A percentile compares a stretch with the other conserved stretches of the same genome.
phyloP scores from a whole-genome alignment of 2,329 filamentous ascomycete genomes.

The Boeremia exigua region DNA sequence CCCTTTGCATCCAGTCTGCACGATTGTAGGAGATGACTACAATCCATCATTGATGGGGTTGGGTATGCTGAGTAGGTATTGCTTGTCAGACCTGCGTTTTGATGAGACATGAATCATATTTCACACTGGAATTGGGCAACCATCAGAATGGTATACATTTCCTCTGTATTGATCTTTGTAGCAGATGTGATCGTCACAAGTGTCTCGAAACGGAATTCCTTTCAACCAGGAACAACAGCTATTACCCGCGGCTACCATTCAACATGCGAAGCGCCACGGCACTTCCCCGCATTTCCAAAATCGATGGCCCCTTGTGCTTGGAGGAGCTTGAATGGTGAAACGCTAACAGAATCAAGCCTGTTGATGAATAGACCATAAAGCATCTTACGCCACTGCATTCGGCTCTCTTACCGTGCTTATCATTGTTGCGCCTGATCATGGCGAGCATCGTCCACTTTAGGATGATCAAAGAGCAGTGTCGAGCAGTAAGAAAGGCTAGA shows the following conservation, averaged over 20 bases:
- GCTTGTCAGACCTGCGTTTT: no score
- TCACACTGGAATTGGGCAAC: no score
- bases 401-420: background rate
- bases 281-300: background rate
- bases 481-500: conserved; percentile 5
- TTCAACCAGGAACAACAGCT: background rate
- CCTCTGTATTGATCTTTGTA: no score
- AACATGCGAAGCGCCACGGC: background rate
- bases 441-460: background rate
- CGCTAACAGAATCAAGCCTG: background rate
- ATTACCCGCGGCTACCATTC: background rate
- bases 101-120: no score
- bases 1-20: background rate
- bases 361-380: background rate
- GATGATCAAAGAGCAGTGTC: background rate
- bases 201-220: background rate
- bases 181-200: no score
- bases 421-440: background rate
- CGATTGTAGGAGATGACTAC: background rate
- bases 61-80: no score
- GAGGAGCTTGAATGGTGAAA: background rate
- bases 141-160: no score
- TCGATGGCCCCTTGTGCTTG: background rate
- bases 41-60: no score
- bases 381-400: background rate